These are phyloP conservation scores for Pseudopithomyces maydicus DNA, from an alignment of 2,329 filamentous ascomycete genomes.

Conservation along the genomic window DNA sequence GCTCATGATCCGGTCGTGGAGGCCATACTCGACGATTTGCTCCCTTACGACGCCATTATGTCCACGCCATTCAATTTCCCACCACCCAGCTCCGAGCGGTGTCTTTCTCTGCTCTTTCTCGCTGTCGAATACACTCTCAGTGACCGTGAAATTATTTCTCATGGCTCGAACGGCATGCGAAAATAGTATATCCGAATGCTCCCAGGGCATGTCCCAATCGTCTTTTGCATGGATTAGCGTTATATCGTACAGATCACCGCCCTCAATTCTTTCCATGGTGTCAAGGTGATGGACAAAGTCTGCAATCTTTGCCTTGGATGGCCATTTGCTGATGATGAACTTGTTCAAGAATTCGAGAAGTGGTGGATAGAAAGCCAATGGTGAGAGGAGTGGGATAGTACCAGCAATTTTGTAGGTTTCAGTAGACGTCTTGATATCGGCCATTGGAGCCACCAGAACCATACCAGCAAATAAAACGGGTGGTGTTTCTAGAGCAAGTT, in stretches of 20 bases:
- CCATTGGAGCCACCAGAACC: constrained; percentile 63
- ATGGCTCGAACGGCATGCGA: constrained; percentile 62
- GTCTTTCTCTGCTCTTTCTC: constrained; percentile 48
- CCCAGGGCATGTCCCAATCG: constrained; percentile 58
- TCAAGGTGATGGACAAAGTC: constrained; percentile 47
- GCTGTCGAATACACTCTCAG: constrained; percentile 52
- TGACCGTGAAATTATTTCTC: constrained; percentile 37
- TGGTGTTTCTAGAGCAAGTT: constrained; percentile 48
- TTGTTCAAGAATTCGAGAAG: constrained; percentile 49
- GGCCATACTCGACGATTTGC: constrained; percentile 60
- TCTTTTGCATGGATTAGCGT: constrained; percentile 59
- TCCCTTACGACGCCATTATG: constrained; percentile 57
- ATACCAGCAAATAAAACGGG: constrained; percentile 59
- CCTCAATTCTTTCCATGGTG: constrained; percentile 16
- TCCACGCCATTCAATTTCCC: constrained; percentile 55
- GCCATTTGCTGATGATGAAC: constrained; percentile 59
- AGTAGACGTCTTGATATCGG: constrained; percentile 59
- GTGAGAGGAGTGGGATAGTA: constrained; percentile 59
- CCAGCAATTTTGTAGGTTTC: constrained; percentile 64
- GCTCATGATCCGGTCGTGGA: constrained; percentile 65
- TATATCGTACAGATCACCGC: constrained; percentile 49
- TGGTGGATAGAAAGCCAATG: constrained; percentile 54
- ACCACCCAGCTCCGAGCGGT: constrained; percentile 56
- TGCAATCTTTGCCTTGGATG: constrained; percentile 55
- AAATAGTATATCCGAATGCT: constrained; percentile 57